phyloP scores from a whole-genome alignment of 345 rosid species.

The Eucalyptus tenuipes region DNA sequence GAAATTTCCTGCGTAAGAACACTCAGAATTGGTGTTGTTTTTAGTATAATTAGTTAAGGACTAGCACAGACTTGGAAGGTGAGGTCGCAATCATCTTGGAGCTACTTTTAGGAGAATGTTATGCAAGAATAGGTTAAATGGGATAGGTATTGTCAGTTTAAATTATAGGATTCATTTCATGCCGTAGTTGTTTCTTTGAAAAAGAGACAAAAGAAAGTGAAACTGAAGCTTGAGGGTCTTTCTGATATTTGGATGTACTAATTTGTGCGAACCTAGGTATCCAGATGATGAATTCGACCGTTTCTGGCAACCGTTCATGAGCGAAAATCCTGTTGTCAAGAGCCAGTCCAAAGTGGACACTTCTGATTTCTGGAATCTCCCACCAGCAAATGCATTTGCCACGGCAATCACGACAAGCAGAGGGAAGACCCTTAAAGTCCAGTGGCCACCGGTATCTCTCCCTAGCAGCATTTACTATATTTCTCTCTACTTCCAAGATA shows the following conservation, averaged over 20 bases:
- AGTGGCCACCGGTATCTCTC: slow-evolving; percentile 52
- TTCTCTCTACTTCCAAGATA: slow-evolving; percentile 78
- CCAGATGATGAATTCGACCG: neutral
- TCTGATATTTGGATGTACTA: neutral
- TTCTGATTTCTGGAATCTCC: slow-evolving; percentile 62
- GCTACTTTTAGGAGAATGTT: neutral
- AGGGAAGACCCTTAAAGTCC: slow-evolving; percentile 38
- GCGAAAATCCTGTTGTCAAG: slow-evolving; percentile 48
- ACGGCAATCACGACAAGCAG: slow-evolving; percentile 40
- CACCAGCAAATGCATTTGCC: slow-evolving; percentile 41
- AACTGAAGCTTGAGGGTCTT: neutral
- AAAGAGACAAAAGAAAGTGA: neutral
- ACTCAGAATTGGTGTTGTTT: neutral
- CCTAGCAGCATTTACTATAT: slow-evolving; percentile 57
- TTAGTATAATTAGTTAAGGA: neutral
- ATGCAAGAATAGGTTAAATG: neutral
- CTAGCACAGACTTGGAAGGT: neutral
- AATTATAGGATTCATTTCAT: neutral
- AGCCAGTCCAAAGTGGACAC: slow-evolving; percentile 25
- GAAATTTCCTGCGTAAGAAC: neutral
- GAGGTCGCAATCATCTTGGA: neutral
- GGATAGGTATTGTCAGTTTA: neutral
- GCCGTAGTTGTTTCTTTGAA: neutral
- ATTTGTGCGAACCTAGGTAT: neutral
- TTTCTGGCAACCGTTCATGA: neutral